Evolutionary conservation across 257 asterid species (phyloP), one percentile per base, ranked within the genome.

Genomic region (Leptodermis oblonga): DNA sequence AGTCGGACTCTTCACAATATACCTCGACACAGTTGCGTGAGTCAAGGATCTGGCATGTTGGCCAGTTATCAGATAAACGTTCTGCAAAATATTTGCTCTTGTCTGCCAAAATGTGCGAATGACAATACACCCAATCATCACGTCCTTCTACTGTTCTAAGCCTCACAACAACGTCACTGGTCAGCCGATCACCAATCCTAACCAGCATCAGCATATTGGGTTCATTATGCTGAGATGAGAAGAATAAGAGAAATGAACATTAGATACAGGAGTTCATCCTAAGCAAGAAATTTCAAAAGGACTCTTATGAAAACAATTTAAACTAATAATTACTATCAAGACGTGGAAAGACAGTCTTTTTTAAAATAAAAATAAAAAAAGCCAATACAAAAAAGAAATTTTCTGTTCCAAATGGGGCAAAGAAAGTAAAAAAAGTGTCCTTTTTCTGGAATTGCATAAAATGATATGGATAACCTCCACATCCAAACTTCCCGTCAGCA

Each of bases 11-110:
- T 76, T 85, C 86, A n/a, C 96, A 89, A 52, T 82, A 36, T 74
- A 92, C 94, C 78, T 92, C 95, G 20, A 92, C 96, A 65, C 96
- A 92, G 83, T 81, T 85, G 70, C 98, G 90, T 0, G 95, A 90
- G 76, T 92, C 96, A 4, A 92, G 95, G 69, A 90, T 85, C 81
- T 90, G 95, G 82, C 95, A 86, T 25, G 92, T 86, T 1, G 97
- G 98, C 96, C 95, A 88, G 51, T 59, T 64, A 61, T 88, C 95
- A 26, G 98, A 92, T 59, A 92, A 74, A 37, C 97, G 79, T 60
- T 92, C 97, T 33, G 95, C 84, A 65, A 88, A 86, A 73, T 90
- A 90, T 78, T 86, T 84, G 88, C 92, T 82, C 76, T 84, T 84
- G 69, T 77, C 72, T 3, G 78, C 61, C 36, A 90, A 82, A 70